Conservation (phyloP, 2,329 filamentous ascomycete genomes). For the Fusarium globosum region DNA sequence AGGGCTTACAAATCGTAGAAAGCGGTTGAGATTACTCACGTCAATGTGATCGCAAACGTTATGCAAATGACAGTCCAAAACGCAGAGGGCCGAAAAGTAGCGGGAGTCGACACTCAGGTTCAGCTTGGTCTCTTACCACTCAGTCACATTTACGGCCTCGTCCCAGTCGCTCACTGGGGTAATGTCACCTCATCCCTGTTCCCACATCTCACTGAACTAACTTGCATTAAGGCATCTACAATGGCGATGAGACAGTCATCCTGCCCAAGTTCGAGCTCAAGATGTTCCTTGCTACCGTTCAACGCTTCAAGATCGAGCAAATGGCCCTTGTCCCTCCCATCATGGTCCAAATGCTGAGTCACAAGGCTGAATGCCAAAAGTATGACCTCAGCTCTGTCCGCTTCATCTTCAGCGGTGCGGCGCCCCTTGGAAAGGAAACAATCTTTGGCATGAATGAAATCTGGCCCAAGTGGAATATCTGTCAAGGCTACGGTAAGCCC, state of each 20-base stretch:
- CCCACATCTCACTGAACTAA: slow-evolving; percentile 54
- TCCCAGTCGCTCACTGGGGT: slow-evolving; percentile 68
- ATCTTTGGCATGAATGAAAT: slow-evolving; percentile 69
- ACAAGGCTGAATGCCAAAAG: slow-evolving; percentile 66
- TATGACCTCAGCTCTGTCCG: slow-evolving; percentile 77
- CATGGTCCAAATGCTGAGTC: slow-evolving; percentile 78
- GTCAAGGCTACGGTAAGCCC: slow-evolving; percentile 75
- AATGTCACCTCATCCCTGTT: background rate
- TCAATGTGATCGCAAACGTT: slow-evolving; percentile 81
- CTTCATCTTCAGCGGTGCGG: slow-evolving; percentile 76
- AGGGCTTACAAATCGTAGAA: slow-evolving; percentile 61
- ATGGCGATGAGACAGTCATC: slow-evolving; percentile 79
- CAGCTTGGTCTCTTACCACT: slow-evolving; percentile 78
- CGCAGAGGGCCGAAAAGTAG: slow-evolving; percentile 50
- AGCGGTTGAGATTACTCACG: slow-evolving; percentile 86
- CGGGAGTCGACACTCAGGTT: slow-evolving; percentile 54
- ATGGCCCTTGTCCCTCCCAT: slow-evolving; percentile 82
- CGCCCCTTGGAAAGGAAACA: slow-evolving; percentile 77
- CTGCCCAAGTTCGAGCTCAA: slow-evolving; percentile 80
- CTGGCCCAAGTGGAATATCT: slow-evolving; percentile 73
- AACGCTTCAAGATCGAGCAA: slow-evolving; percentile 74
- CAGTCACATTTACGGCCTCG: slow-evolving; percentile 84
- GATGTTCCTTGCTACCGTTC: slow-evolving; percentile 71
- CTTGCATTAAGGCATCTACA: slow-evolving; percentile 62
- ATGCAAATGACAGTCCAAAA: slow-evolving; percentile 68